Percentiles rank a stretch among this genome's conserved stretches.
These are phyloP conservation scores for Rosa rugosa DNA, from an alignment of 306 rosid genomes.

Conservation along the genomic window DNA sequence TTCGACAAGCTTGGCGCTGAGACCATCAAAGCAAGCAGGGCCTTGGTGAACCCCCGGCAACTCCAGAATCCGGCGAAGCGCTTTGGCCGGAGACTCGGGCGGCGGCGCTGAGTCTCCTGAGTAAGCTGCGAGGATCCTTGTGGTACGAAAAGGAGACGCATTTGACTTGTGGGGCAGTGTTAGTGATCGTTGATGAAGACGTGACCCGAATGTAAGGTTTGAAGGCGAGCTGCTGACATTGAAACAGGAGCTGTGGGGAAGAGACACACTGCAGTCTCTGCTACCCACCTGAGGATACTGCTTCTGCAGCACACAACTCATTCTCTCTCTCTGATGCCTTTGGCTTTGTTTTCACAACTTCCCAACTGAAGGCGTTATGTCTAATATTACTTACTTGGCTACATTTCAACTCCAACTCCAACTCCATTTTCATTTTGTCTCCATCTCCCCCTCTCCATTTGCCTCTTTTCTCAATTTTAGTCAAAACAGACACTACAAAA, in stretches of 20 bases:
- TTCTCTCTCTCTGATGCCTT: not conserved
- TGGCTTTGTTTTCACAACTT: not conserved
- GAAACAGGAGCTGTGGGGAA: not conserved
- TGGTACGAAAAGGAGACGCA: not conserved
- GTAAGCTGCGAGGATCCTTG: conserved; percentile 23
- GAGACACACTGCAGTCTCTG: conserved; percentile 9
- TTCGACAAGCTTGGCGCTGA: conserved; percentile 78
- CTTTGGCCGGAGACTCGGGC: conserved; percentile 44
- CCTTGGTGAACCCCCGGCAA: conserved; percentile 74
- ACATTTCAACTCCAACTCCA: not conserved
- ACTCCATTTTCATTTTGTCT: not conserved
- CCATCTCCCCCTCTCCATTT: not conserved
- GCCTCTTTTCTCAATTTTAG: not conserved
- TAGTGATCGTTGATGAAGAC: conserved; percentile 4
- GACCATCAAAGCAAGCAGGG: conserved; percentile 85
- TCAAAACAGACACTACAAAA: not conserved
- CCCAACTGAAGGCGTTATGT: not conserved
- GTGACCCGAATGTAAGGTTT: conserved; percentile 13
- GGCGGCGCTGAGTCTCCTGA: conserved; percentile 4
- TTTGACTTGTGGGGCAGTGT: conserved; percentile 15
- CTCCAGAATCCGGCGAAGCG: conserved; percentile 55
- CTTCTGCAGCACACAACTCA: conserved; percentile 10
- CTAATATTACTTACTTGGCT: not conserved
- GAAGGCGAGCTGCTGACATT: conserved; percentile 8
- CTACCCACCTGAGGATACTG: not conserved